Percentiles rank a stretch among this genome's conserved stretches.
phyloP scores from a whole-genome alignment of 1,284 basidiomycete genomes.

The Marasmius sp. region DNA sequence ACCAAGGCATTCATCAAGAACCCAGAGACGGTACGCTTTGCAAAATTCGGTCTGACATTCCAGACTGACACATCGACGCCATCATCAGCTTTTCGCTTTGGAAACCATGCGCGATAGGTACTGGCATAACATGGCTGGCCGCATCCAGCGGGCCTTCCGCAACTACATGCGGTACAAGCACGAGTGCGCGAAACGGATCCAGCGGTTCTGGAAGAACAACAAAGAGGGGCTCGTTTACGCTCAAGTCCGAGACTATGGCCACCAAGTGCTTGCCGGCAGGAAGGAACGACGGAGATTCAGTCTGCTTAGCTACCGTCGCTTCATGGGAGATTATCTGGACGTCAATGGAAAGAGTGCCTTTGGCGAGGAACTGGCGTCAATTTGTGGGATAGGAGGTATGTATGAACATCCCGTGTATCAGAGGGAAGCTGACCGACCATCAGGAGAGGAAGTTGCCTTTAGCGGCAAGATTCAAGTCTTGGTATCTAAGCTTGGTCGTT shows the following conservation, averaged over 20 bases:
- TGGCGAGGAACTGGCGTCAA: constrained; percentile 76
- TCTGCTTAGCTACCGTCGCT: constrained; percentile 91
- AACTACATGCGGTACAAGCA: constrained; percentile 95
- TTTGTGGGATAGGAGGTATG: constrained; percentile 77
- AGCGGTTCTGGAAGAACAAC: constrained; percentile 98
- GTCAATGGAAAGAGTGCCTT: constrained; percentile 81
- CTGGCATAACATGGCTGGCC: constrained; percentile 99
- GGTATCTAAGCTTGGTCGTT: constrained; percentile 85
- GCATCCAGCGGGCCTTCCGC: constrained; percentile 96
- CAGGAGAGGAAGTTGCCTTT: constrained; percentile 81
- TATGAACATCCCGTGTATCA: constrained; percentile 7
- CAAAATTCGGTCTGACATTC: not conserved
- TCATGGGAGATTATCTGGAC: constrained; percentile 96
- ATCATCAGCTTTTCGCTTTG: constrained; percentile 84
- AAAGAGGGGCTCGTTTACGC: constrained; percentile 91
- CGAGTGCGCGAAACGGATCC: constrained; percentile 94
- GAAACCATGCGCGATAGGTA: constrained; percentile 99
- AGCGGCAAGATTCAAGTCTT: constrained; percentile 86
- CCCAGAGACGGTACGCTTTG: constrained; percentile 80
- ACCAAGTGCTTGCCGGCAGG: constrained; percentile 86
- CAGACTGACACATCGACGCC: not conserved
- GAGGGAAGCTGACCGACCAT: constrained; percentile 10
- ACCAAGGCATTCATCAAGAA: constrained; percentile 99
- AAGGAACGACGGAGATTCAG: constrained; percentile 96
- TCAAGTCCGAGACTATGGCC: constrained; percentile 90